Evolutionary conservation across 371 early-diverging fungal genomes (phyloP), one percentile per base, ranked within the genome.

Genomic region (Mortierella polycephala): DNA sequence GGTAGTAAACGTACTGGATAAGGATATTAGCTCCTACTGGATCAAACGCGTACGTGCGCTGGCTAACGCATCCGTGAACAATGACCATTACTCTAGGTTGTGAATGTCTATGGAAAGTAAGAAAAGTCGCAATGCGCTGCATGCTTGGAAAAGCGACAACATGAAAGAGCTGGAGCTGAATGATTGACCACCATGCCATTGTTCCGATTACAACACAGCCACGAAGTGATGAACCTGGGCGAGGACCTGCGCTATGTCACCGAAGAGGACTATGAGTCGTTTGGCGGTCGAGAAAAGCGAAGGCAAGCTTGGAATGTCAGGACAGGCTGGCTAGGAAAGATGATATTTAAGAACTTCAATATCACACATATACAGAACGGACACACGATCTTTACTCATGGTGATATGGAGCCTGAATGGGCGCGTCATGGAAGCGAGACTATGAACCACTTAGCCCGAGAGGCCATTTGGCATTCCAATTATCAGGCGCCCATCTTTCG

Each of bases 181-280:
- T 51, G 20, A 10, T 10, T 46, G 60, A 60, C 47, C 9, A 46
- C 9, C n/a, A 46, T 44, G 30, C 11, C 14, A 45, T 41, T n/a
- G 23, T 45, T 59, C 11, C 2, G 2, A 23, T 21, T 23, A 11
- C 37, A 6, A 21, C 46, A 89, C 13, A 93, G 91, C 72, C 93
- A 92, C 62, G 93, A 93, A 81, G 83, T 93, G 16, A 93, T 93
- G 93, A 94, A 94, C 69, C 70, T 91, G 8, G 65, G 83, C 21
- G 87, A 86, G 3, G 93, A 93, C 65, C 86, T 85, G 82, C 85
- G 93, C n/a, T 93, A 93, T 71, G 95, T 94, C 1, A 83, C 86
- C 44, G 68, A 77, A 0, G 87, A 85, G 61, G 95, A 94, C 71
- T 80, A 83, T 41, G 83, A 67, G 20, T 86, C 88, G 1, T 93